Base-by-base conservation (phyloP, 148 eudicot genomes). In the Chenopodium berlandieri region DNA sequence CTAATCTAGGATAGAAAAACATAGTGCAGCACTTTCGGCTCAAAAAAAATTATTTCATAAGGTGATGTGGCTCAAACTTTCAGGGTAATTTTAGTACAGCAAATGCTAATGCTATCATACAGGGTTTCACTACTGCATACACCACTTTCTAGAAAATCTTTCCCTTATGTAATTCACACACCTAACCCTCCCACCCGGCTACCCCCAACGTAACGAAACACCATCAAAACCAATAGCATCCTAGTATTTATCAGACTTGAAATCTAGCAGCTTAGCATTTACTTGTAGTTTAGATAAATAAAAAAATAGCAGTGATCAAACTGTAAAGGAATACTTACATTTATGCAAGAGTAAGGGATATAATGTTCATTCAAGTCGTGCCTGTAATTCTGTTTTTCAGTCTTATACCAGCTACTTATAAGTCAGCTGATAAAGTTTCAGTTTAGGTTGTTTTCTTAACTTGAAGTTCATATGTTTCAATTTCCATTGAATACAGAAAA, bases 11-110 rank as follows among this genome's bases (percentile, higher is more conserved):
- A 52, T 56, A 48, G 22, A 2, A 75, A 54, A 1, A 54, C 23
- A 37, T 67, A 74, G 73, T 79, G 82, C 82, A 73, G 58, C 54
- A 75, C 82, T 84, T 84, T 75, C 63, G 69, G 86, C 78, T 75
- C 20, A 11, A 75, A 27, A 52, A 52, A 14, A 73, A 9, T 12
- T 22, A 65, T 70, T 83, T 78, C 69, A 67, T 78, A 54, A 78
- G 63, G 13, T 67, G 79, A 83, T 79, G 25, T 83, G 79, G 37
- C 71, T 46, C 27, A 46, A 63, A 79, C 71, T 83, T 65, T 66
- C 54, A 77, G 72, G 62, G 34, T 31, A 37, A 34, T 9, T 31
- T 11, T 73, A 52, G 65, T 83, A 58, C 32, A 77, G 78, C 63
- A 71, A 71, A 77, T 63, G 47, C 46, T 62, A 73, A 60, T 78